Base-by-base conservation (phyloP, 495 filamentous ascomycete genomes). In the Pseudoneurospora amorphoporcata region DNA sequence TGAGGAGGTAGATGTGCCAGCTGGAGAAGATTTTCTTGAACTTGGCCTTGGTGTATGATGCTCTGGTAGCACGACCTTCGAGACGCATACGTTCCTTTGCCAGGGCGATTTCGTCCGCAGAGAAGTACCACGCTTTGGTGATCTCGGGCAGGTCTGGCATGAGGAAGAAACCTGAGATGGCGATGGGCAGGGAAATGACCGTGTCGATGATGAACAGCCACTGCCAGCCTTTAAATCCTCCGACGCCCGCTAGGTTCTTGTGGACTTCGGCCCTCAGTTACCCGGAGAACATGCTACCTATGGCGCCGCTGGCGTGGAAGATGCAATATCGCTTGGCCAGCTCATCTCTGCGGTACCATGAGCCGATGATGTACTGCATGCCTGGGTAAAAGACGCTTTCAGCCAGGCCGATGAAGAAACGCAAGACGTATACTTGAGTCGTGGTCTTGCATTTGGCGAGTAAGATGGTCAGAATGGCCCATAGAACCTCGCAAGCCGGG, bases 71-170 rank as follows among this genome's bases (percentile, higher is more conserved):
- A 42, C 83, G 79, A 5, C 84, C 84, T 73, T 84, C 84, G 19
- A 81, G 73, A 69, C 77, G 68, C 84, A 86, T 86, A 29, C 84
- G 77, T 73, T 81, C 80, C 73, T 81, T 76, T 2, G 79, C 82
- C n/a, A 86, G 68, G 9, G 53, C 76, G 68, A 83, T 78, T 69
- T 83, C 82, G 29, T 82, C 81, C 38, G 76, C 72, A 0, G 72
- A 79, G 37, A 86, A 85, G 74, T 78, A 84, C 83, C 86, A 89
- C 12, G 87, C 86, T 37, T 78, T 84, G 7, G 87, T 86, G 39
- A 87, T 90, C 71, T 88, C 84, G 0, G 88, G 89, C 0, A 89
- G 84, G 71, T 90, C 88, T 1, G 89, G 89, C 35, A 90, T 82
- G 39, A 90, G 73, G 68, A 90, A 86, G 78, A 87, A 91, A 2